Evolutionary conservation across 306 rosid genomes (phyloP), one percentile per base, ranked within the genome.

Genomic region (Trifolium subterraneum): DNA sequence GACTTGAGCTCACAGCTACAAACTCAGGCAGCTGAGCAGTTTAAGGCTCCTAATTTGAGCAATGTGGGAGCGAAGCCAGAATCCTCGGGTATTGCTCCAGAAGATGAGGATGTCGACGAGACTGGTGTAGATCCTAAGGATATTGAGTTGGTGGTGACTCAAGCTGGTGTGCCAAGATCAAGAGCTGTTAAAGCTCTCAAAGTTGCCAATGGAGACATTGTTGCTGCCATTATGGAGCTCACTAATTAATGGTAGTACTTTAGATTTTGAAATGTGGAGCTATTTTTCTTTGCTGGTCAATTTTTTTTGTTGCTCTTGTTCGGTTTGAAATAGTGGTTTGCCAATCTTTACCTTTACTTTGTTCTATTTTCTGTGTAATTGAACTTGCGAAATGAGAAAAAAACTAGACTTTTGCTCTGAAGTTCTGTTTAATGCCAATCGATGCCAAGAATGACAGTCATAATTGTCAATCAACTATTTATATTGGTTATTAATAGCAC

Each of bases 11-110:
- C 96, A 15, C 93, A 90, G 76, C 87, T 93, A 44, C 96, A 93
- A 68, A 84, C 86, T 33, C 96, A 93, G 84, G 98, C 98, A 7
- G 98, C 98, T 9, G 96, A 92, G 87, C 98, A 90, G 87, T 93
- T 93, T 67, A 92, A 93, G 86, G 89, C 95, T 38, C 95, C 98
- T 11, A 88, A 84, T 81, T 70, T 87, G 58, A 80, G 84, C 59
- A 87, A 90, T 60, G 89, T 60, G 20, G 91, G 78, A 31, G 76
- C 83, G 36, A 92, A 90, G 78, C 91, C 90, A 0, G 95, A 92
- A 81, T 76, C 96, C 42, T 86, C 92, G 0, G 42, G 88, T 7
- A 67, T 70, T 23, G 87, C 86, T 23, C 96, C 85, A 36, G 98
- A 90, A 44, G 98, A 92, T 2, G 98, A 92, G 54, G 96, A 79